Percentiles rank a stretch among this genome's conserved stretches.
phyloP scores from a whole-genome alignment of 2,329 filamentous ascomycete species.

The Sordariomycetes sp. region DNA sequence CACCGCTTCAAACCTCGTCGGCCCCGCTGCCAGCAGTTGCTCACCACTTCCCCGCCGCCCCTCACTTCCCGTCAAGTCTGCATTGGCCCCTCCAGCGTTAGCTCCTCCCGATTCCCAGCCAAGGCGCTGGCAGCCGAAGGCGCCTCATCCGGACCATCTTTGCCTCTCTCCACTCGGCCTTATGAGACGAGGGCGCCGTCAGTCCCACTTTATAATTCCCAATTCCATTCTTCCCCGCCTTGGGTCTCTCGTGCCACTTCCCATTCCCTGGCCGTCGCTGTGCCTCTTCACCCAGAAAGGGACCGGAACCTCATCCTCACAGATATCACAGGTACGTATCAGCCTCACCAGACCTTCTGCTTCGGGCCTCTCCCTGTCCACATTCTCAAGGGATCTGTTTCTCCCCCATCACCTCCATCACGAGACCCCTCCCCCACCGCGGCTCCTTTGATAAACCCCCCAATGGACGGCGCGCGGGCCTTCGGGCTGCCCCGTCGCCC shows the following conservation, averaged over 20 bases:
- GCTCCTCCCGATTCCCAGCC: no score
- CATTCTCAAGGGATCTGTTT: neutral
- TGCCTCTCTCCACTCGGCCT: neutral
- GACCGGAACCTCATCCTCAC: neutral
- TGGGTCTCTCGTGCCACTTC: neutral
- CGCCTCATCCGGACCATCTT: neutral
- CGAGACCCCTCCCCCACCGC: neutral
- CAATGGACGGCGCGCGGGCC: conserved; percentile 3
- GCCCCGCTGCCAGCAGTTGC: neutral
- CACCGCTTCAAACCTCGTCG: neutral
- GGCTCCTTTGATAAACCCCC: neutral
- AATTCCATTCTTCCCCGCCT: neutral
- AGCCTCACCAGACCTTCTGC: neutral
- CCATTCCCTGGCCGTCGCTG: conserved; percentile 10
- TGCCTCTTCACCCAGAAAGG: conserved; percentile 7
- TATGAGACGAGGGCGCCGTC: neutral
- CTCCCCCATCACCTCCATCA: conserved; percentile 3
- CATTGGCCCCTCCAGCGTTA: no score
- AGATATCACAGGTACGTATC: neutral
- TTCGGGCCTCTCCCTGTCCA: neutral
- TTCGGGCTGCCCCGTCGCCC: conserved; percentile 8
- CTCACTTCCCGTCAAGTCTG: neutral
- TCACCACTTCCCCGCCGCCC: neutral
- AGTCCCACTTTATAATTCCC: neutral
- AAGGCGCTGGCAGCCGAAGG: no score